Evolutionary conservation across 148 eudicot genomes (phyloP).

Genomic region (Fallopia convolvulus): DNA sequence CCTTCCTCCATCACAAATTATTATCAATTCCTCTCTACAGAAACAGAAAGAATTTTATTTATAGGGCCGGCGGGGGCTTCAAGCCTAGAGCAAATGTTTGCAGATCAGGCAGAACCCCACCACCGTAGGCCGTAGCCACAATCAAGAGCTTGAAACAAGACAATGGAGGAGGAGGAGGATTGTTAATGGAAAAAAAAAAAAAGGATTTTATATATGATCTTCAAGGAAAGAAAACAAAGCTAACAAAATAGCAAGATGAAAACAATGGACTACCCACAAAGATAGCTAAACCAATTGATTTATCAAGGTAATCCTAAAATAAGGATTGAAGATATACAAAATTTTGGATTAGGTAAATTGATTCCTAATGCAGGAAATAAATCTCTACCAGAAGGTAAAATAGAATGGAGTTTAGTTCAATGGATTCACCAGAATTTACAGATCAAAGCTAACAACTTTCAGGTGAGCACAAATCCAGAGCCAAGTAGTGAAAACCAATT

Average conservation of each 20-base stretch:
- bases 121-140: conserved; percentile 5
- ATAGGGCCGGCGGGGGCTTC: neutral
- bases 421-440: neutral
- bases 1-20: conserved; percentile 13
- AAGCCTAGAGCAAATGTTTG: neutral
- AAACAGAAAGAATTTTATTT: no score
- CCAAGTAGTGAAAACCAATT: no score
- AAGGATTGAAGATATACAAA: neutral
- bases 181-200: neutral
- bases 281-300: neutral
- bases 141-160: neutral
- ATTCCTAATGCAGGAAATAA: neutral
- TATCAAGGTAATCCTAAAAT: neutral
- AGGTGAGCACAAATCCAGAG: neutral
- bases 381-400: neutral
- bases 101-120: conserved; percentile 9
- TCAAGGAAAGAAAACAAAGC: neutral
- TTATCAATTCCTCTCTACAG: no score
- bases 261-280: neutral
- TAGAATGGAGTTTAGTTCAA: neutral
- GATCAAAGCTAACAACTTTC: neutral
- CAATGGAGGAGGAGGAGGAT: conserved; percentile 8
- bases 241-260: neutral
- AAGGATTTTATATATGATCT: neutral
- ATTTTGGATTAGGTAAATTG: neutral